Base-by-base conservation (phyloP, 2,329 filamentous ascomycete species). In the Penicillium griseofulvum region DNA sequence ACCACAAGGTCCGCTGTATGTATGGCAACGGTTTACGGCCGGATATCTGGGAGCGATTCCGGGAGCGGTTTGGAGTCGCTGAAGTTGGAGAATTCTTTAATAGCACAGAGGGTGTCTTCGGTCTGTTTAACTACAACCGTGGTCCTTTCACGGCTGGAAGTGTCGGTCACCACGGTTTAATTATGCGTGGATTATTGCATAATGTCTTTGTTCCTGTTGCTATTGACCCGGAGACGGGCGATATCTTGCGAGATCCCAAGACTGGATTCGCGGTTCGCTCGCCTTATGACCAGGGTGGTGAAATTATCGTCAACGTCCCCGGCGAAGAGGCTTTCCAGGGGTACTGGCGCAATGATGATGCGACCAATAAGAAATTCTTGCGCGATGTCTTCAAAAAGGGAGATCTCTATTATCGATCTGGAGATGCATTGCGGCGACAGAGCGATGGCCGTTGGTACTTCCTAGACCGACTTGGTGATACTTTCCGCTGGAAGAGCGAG, bases 51-150 rank as follows among this genome's bases (percentile, higher is more conserved):
- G 72, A 77, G 33, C 72, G 69, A 31, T 80, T 80, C 63, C 82
- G 83, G 0, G 83, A 81, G n/a, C 78, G 83, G 0, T 78, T 83
- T 60, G 72, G 71, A 17, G 63, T 78, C 7, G 49, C 68, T 74
- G 80, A 82, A 28, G 83, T 92, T 2, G 78, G 76, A 57, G 89
- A 92, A 70, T 91, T 92, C 74, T 92, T 90, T 78, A 89, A 87
- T 69, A 88, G 86, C 55, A 89, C 87, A 1, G 89, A 92, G 71
- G 87, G 88, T 29, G 79, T 90, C 47, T 81, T 91, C 63, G 71
- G 72, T 0, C 74, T 91, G 10, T 71, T 84, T 52, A 89, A 88
- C 65, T 70, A 79, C 22, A 82, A 81, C 51, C 76, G 79, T 49
- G 83, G 87, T 1, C 83, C 86, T 24, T 91, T 85, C 68, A 78